Base-by-base conservation (phyloP, 495 filamentous ascomycete species). In the Penicillium dipodomyicola region DNA sequence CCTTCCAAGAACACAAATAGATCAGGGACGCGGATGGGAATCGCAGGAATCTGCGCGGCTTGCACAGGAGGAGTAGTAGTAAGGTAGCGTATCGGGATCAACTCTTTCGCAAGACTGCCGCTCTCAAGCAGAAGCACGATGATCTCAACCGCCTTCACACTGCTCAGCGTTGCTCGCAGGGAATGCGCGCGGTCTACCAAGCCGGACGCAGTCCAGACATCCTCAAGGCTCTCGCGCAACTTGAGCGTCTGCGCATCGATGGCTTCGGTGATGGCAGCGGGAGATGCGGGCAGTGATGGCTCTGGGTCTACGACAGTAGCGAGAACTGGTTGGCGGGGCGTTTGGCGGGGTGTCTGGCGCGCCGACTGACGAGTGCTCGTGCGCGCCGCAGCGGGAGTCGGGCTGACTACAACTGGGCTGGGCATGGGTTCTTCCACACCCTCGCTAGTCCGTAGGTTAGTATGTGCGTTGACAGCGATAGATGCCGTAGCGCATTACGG, bases 1-100 rank as follows among this genome's bases (percentile, higher is more conserved):
- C 79, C 66, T 3, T 87, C 90, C 9, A 96, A 68, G n/a, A 97
- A 71, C 2, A 85, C 71, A 64, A 95, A 96, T 49, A 96, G 70
- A 66, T 98, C 91, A 0, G 93, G 92, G 29, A 92, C 64, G 56
- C 81, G 80, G 54, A 96, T 73, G 6, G 79, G 63, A n/a, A 90
- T 62, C 0, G 64, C 51, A 0, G 72, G 66, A 1, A 67, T 49
- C 0, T 66, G 58, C 22, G 83, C 64, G 0, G 73, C 59, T 5
- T 74, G 65, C 44, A 90, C 65, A 12, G 84, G 79, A 10, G 89
- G 89, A 55, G 90, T 74, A 50, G 82, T 88, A 70, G 87, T 84
- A 29, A 89, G 77, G 69, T 87, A 88, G 49, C 81, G 77, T 67
- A 87, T 75, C 1, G 90, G 86, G 46, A 86, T 42, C 22, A 79